Evolutionary conservation across 352 stramenopile species (phyloP).

Genomic region (Phytopythium chamaehyphon): DNA sequence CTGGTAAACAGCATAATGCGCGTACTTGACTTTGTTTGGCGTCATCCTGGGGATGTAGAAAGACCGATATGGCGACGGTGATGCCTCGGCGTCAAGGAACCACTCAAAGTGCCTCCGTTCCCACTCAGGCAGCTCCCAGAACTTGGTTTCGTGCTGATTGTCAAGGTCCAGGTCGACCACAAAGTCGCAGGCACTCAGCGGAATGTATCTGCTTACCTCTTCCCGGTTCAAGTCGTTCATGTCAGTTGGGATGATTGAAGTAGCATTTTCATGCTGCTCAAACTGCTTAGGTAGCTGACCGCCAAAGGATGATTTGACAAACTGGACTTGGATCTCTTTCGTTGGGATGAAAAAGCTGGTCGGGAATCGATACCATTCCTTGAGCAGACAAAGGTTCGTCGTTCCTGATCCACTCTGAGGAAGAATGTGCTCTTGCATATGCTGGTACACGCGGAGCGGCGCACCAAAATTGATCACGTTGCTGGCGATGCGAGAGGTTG

Average conservation of each 20-base stretch:
- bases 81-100: constrained; percentile 64
- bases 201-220: constrained; percentile 86
- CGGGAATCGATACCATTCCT: constrained; percentile 98
- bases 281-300: constrained; percentile 95
- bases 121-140: constrained; percentile 59
- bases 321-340: constrained; percentile 76
- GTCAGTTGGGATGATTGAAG: constrained; percentile 47
- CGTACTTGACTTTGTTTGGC: constrained; percentile 42
- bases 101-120: constrained; percentile 38
- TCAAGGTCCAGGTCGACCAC: constrained; percentile 85
- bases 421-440: constrained; percentile 55
- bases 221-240: constrained; percentile 96
- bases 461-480: constrained; percentile 73
- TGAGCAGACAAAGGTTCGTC: constrained; percentile 90
- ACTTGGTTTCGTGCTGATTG: constrained; percentile 54
- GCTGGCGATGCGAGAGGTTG: constrained; percentile 51
- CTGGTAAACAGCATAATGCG: constrained; percentile 67
- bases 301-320: constrained; percentile 91
- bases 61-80: constrained; percentile 56
- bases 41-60: constrained; percentile 80
- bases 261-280: constrained; percentile 54
- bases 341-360: constrained; percentile 95
- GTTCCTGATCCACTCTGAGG: constrained; percentile 25
- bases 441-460: constrained; percentile 63
- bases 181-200: constrained; percentile 79